Evolutionary conservation across 2,329 filamentous ascomycete genomes (phyloP), one percentile per base, ranked within the genome.

Genomic region (Pestalotiopsis fici): DNA sequence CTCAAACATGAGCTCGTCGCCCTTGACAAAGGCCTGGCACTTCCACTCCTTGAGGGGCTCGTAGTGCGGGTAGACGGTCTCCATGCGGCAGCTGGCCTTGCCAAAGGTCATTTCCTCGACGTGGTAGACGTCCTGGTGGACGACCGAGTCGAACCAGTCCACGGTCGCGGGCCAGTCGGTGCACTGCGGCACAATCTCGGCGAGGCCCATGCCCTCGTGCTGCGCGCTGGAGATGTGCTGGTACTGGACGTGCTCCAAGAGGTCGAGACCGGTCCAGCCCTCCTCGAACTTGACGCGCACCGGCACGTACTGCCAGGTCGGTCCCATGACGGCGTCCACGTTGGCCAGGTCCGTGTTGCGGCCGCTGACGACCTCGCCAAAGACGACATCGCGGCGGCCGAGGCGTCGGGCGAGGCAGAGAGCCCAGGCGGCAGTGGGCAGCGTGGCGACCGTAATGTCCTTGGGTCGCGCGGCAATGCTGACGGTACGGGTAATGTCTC

Each of bases 351-450:
- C 86, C 21, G 87, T 84, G 74, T 88, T 89, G 59, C 90, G 86
- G 0, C 90, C 90, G 67, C 85, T 89, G 55, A 90, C 88, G 0
- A 91, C 90, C 71, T 90, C 87, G 31, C 89, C 89, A 69, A 92
- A 92, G 9, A 88, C 83, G 47, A 92, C 86, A 72, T 92, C 89
- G 2, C 80, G 80, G 18, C 80, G 76, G 1, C 76, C 75, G 0
- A 87, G 82, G 12, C 86, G 83, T 4, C 84, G 85, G 1, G 90
- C 86, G 1, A 92, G 84, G 21, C 86, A 86, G 7, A 91, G 76
- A 0, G 89, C 87, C 90, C 90, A 92, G 0, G 88, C 88, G 0
- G 89, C 88, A 0, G 90, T 90, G n/a, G 89, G 89, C 0, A 92
- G 80, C 0, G 88, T 91, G 2, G 89, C 89, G 12, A 87, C 82